phyloP scores from a whole-genome alignment of 2,329 filamentous ascomycete species.

The Thermothelomyces thermophilus region DNA sequence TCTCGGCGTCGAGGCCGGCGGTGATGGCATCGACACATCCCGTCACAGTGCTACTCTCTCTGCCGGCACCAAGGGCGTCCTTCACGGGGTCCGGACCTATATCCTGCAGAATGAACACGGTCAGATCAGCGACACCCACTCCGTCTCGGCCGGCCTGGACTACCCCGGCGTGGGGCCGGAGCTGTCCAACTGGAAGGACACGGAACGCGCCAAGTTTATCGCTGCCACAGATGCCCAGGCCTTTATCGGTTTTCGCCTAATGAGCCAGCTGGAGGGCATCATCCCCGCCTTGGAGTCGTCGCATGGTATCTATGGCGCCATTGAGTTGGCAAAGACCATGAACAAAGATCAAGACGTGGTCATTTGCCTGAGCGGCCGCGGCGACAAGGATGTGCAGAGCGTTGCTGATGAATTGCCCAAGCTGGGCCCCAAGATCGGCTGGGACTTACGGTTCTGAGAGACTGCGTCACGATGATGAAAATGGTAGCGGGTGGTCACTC shows the following conservation, averaged over 20 bases:
- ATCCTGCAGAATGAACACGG: slow-evolving; percentile 88
- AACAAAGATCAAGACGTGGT: slow-evolving; percentile 82
- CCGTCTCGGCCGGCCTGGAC: slow-evolving; percentile 90
- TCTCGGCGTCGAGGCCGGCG: slow-evolving; percentile 89
- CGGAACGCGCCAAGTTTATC: slow-evolving; percentile 75
- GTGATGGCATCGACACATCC: slow-evolving; percentile 80
- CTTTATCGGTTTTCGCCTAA: slow-evolving; percentile 75
- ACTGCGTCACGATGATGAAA: not conserved
- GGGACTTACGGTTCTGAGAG: slow-evolving; percentile 56
- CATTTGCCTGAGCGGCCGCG: slow-evolving; percentile 85
- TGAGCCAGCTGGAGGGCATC: slow-evolving; percentile 88
- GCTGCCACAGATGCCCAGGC: slow-evolving; percentile 89
- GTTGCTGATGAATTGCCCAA: slow-evolving; percentile 90
- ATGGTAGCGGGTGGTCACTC: too few species aligned
- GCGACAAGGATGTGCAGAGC: slow-evolving; percentile 98
- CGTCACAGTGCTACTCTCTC: slow-evolving; percentile 84
- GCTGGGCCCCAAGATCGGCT: slow-evolving; percentile 80
- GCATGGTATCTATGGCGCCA: slow-evolving; percentile 83
- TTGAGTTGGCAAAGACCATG: slow-evolving; percentile 91
- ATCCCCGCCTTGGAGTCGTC: slow-evolving; percentile 92
- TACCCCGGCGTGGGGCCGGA: slow-evolving; percentile 97
- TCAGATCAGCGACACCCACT: slow-evolving; percentile 92
- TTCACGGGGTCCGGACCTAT: slow-evolving; percentile 95
- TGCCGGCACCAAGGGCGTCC: slow-evolving; percentile 80
- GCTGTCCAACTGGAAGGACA: slow-evolving; percentile 89